Evolutionary conservation across 345 rosid genomes (phyloP).

Genomic region (Jatropha curcas): DNA sequence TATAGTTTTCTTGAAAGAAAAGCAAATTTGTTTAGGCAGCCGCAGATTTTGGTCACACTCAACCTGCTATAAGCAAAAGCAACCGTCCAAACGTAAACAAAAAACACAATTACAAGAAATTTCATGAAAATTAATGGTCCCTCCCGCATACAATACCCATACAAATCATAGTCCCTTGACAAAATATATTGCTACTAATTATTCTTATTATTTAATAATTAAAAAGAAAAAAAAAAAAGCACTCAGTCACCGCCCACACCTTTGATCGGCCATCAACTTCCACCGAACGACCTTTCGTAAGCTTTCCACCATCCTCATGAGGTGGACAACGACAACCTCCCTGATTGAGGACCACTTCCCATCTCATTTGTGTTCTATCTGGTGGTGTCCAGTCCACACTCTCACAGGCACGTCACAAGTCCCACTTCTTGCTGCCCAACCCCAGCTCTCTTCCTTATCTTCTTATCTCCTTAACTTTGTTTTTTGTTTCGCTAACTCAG

Average conservation of each 20-base stretch:
- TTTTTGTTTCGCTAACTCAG: neutral
- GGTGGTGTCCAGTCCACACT: slow-evolving; percentile 47
- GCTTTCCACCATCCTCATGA: slow-evolving; percentile 36
- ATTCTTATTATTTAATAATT: neutral
- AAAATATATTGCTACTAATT: no score
- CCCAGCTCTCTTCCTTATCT: slow-evolving; percentile 27
- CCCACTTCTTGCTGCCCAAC: slow-evolving; percentile 15
- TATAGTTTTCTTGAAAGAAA: neutral
- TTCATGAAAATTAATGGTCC: neutral
- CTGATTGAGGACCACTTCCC: slow-evolving; percentile 27
- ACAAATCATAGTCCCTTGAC: no score
- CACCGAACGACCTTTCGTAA: slow-evolving; percentile 34
- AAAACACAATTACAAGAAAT: neutral
- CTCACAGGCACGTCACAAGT: slow-evolving; percentile 21
- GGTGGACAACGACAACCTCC: slow-evolving; percentile 36
- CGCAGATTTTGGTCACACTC: neutral
- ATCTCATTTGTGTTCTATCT: neutral
- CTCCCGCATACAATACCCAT: no score
- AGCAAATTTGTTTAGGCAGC: slow-evolving; percentile 3
- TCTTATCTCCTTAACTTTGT: slow-evolving; percentile 28
- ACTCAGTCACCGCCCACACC: slow-evolving; percentile 35
- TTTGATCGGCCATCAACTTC: slow-evolving; percentile 33
- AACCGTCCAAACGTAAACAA: slow-evolving; percentile 19
- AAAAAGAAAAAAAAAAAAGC: neutral
- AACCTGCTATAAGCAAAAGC: slow-evolving; percentile 1